These are phyloP conservation scores for Aechmea fasciata DNA, from an alignment of 176 grass and related monocot genomes.

Conservation along the genomic window DNA sequence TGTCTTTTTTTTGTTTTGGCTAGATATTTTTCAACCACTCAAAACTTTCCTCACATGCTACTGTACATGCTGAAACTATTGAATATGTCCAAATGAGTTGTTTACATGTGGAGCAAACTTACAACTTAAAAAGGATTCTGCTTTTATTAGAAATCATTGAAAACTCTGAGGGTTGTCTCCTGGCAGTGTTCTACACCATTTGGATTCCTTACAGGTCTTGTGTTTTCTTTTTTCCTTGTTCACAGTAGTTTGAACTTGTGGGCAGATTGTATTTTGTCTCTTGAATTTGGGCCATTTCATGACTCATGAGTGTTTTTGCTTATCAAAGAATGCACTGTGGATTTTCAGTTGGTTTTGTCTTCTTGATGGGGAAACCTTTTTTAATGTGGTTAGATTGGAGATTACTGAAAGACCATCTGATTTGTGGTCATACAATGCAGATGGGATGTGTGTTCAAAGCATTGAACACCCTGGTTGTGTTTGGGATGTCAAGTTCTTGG, in stretches of 20 bases:
- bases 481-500: constrained; percentile 86
- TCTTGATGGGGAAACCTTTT: neutral
- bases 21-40: too few species aligned
- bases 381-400: neutral
- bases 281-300: too few species aligned
- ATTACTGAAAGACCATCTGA: neutral
- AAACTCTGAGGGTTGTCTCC: neutral
- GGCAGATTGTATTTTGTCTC: too few species aligned
- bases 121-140: neutral
- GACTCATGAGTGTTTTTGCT: neutral
- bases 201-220: too few species aligned
- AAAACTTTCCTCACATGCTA: too few species aligned
- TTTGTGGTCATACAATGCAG: constrained; percentile 33
- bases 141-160: neutral
- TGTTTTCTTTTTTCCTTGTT: too few species aligned
- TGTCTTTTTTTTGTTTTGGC: too few species aligned
- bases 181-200: too few species aligned
- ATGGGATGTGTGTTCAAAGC: constrained; percentile 70
- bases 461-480: constrained; percentile 95
- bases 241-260: too few species aligned
- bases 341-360: neutral
- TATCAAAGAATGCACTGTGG: neutral
- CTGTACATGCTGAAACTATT: neutral
- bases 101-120: too few species aligned
- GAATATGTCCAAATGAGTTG: neutral